Conservation (phyloP, 2,329 filamentous ascomycete genomes). For the Botrytis deweyae region DNA sequence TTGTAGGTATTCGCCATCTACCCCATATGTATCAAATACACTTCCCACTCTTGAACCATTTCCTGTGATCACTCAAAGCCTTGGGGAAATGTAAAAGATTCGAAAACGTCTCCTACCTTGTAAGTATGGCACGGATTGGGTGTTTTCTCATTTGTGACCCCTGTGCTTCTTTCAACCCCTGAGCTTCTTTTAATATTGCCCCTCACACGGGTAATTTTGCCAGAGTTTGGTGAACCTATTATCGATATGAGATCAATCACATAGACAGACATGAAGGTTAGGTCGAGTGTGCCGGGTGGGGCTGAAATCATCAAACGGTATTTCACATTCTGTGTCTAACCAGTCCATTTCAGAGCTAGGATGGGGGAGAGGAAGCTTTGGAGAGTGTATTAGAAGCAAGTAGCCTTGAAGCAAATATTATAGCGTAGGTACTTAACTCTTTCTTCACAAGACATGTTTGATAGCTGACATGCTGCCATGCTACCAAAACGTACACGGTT, state of each 20-base stretch:
- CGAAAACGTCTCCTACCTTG: not conserved
- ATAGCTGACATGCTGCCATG: not conserved
- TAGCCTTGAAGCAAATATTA: not conserved
- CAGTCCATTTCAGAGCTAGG: not conserved
- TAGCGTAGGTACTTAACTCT: not conserved
- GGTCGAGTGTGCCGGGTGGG: not conserved
- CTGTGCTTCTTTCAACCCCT: not conserved
- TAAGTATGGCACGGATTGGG: not conserved
- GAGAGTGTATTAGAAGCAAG: not conserved
- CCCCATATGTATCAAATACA: not conserved
- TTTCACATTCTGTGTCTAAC: not conserved
- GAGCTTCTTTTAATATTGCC: slow-evolving; percentile 2
- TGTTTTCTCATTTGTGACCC: not conserved
- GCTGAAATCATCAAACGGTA: not conserved
- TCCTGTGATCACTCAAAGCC: not conserved
- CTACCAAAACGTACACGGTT: not conserved
- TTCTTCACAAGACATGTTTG: not conserved
- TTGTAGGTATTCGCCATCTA: not conserved
- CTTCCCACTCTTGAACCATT: not conserved
- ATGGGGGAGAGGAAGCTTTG: not conserved
- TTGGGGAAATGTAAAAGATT: not conserved
- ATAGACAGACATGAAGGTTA: not conserved
- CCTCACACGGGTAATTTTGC: not conserved
- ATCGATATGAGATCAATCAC: not conserved
- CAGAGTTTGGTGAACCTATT: not conserved